A percentile compares a stretch with the other conserved stretches of the same genome.
Conservation (phyloP, 208 protist genomes). For the Wallacemonas collosoma region DNA sequence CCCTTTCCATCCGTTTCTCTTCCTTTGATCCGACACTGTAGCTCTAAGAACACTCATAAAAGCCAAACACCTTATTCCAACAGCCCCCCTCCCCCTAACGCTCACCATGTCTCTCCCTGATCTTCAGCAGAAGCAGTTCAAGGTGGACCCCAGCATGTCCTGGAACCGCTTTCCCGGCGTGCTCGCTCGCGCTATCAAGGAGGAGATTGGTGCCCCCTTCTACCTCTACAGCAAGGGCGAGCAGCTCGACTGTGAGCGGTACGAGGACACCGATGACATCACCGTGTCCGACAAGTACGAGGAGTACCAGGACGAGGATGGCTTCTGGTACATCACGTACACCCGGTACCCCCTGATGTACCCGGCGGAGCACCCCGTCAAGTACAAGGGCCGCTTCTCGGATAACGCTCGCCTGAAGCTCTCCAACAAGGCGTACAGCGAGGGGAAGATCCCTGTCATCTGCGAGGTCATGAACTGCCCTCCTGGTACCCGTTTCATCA, state of each 20-base stretch:
- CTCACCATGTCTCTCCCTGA: slow-evolving; percentile 6
- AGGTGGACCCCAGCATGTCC: slow-evolving; percentile 13
- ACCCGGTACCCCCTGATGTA: slow-evolving; percentile 6
- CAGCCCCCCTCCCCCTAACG: neutral
- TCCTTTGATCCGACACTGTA: too few species aligned
- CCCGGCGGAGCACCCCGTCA: neutral
- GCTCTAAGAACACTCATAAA: neutral
- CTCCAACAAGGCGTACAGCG: neutral
- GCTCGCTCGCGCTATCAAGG: neutral
- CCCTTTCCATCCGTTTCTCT: too few species aligned
- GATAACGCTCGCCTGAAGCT: neutral
- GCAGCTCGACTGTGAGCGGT: slow-evolving; percentile 3
- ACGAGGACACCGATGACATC: neutral
- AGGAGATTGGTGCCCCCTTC: slow-evolving; percentile 10
- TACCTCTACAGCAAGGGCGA: slow-evolving; percentile 7
- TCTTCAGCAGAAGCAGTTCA: slow-evolving; percentile 5
- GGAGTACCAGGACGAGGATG: slow-evolving; percentile 10
- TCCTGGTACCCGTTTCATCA: slow-evolving; percentile 5
- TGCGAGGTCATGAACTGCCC: slow-evolving; percentile 14
- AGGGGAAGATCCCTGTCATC: slow-evolving; percentile 21
- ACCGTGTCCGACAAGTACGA: slow-evolving; percentile 10
- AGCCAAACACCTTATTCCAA: neutral
- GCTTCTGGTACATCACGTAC: slow-evolving; percentile 14
- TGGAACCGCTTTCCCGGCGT: slow-evolving; percentile 9
- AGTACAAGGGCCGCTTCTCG: slow-evolving; percentile 4